phyloP scores from a whole-genome alignment of 805 yeast genomes.

The Candida taoyuanica region DNA sequence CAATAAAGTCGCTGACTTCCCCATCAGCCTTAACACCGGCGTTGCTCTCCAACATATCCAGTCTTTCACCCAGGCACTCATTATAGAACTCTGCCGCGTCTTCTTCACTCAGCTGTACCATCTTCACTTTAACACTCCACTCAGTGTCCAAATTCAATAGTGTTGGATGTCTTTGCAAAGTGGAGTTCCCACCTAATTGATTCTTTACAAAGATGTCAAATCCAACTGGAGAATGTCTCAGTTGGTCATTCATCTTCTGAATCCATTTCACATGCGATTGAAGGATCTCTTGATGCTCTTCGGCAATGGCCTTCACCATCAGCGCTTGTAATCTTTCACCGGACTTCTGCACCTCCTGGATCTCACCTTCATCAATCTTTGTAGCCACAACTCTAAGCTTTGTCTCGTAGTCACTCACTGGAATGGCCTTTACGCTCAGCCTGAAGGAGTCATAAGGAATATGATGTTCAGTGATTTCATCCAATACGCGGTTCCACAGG shows the following conservation, averaged over 20 bases:
- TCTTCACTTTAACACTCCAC: constrained; percentile 33
- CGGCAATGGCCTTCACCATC: constrained; percentile 6
- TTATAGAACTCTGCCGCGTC: constrained; percentile 20
- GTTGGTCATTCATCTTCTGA: constrained; percentile 17
- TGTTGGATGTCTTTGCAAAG: constrained; percentile 20
- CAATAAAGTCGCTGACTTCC: constrained; percentile 20
- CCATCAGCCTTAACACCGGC: constrained; percentile 16
- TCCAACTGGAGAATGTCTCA: constrained; percentile 31
- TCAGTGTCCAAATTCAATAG: constrained; percentile 20
- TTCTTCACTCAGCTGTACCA: constrained; percentile 24
- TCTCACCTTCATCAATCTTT: constrained; percentile 29
- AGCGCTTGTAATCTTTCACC: constrained; percentile 15
- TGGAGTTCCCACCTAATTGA: constrained; percentile 31
- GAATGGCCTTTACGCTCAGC: constrained; percentile 26
- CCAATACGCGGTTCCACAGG: constrained; percentile 45
- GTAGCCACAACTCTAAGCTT: constrained; percentile 31
- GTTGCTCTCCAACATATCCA: constrained; percentile 24
- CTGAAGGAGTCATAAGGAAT: constrained; percentile 34
- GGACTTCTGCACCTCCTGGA: constrained; percentile 20
- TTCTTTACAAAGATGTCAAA: constrained; percentile 35
- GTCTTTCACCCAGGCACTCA: constrained; percentile 24
- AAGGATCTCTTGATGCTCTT: constrained; percentile 11
- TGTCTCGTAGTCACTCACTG: constrained; percentile 21
- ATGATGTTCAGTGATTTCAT: constrained; percentile 31
- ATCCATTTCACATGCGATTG: constrained; percentile 19